phyloP scores from a whole-genome alignment of 208 protist genomes.

The Crithidia thermophila region DNA sequence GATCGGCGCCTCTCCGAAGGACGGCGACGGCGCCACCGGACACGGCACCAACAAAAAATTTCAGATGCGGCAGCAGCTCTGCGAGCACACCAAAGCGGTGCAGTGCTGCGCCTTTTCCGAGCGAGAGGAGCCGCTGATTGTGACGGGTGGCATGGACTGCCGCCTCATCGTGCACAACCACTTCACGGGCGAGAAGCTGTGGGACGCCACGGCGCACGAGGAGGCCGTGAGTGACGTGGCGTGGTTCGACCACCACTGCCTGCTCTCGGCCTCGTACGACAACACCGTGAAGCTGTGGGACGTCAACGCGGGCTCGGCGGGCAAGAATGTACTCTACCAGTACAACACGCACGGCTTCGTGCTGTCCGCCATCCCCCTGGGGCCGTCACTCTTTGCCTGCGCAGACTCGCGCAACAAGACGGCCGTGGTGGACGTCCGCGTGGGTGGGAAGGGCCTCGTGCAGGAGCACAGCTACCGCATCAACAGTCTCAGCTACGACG shows the following conservation, averaged over 20 bases:
- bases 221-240: conserved; percentile 75
- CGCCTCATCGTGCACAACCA: conserved; percentile 84
- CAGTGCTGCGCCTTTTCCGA: conserved; percentile 81
- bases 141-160: conserved; percentile 79
- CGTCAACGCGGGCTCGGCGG: conserved; percentile 40
- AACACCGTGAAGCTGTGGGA: conserved; percentile 89
- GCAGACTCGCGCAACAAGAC: conserved; percentile 71
- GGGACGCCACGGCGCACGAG: conserved; percentile 67
- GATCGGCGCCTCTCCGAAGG: conserved; percentile 19
- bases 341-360: conserved; percentile 76
- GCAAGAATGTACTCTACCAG: conserved; percentile 50
- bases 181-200: conserved; percentile 67
- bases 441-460: conserved; percentile 47
- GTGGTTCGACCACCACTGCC: conserved; percentile 74
- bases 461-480: conserved; percentile 71
- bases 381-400: conserved; percentile 81
- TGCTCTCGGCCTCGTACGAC: conserved; percentile 88
- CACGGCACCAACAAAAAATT: conserved; percentile 46
- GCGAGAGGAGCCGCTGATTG: conserved; percentile 64
- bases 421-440: conserved; percentile 69
- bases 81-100: conserved; percentile 82
- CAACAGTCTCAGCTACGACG: conserved; percentile 81
- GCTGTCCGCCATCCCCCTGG: conserved; percentile 66
- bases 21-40: conserved; percentile 10
- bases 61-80: conserved; percentile 67